These are phyloP conservation scores for Didymella glomerata DNA, from an alignment of 2,329 filamentous ascomycete species.

Conservation along the genomic window DNA sequence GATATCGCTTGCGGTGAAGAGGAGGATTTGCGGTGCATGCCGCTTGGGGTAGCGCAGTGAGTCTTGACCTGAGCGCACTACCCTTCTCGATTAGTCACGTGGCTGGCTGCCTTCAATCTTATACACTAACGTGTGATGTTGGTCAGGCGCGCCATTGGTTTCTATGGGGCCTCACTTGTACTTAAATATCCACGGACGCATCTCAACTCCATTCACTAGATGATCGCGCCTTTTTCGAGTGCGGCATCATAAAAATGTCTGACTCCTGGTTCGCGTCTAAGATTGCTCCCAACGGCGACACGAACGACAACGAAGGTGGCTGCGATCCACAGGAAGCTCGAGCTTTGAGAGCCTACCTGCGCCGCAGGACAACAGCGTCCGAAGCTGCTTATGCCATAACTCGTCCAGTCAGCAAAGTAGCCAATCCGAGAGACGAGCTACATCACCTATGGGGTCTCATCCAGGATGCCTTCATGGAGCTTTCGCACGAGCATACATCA, in stretches of 20 bases:
- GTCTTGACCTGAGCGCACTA: background rate
- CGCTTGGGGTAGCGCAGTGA: background rate
- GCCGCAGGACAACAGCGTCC: constrained; percentile 1
- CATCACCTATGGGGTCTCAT: constrained; percentile 12
- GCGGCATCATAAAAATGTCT: background rate
- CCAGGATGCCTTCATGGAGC: constrained; percentile 19
- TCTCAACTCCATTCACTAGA: no score
- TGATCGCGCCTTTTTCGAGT: no score
- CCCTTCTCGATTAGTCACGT: background rate
- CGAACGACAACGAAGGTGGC: constrained; percentile 14
- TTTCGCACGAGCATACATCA: background rate
- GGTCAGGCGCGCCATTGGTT: background rate
- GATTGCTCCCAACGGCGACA: constrained; percentile 17
- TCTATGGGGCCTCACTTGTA: background rate
- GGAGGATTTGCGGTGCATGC: no score
- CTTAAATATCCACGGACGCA: background rate
- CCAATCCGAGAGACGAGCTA: constrained; percentile 1
- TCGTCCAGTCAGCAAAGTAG: background rate
- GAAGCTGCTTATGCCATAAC: constrained; percentile 23
- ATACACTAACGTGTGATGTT: background rate
- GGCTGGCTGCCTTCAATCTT: background rate
- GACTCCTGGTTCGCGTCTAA: constrained; percentile 19
- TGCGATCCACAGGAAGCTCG: constrained; percentile 21
- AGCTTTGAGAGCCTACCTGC: constrained; percentile 22
- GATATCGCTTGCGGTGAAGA: no score